These are phyloP conservation scores for Globisporangium mamillatum DNA, from an alignment of 352 stramenopile genomes.

Conservation along the genomic window DNA sequence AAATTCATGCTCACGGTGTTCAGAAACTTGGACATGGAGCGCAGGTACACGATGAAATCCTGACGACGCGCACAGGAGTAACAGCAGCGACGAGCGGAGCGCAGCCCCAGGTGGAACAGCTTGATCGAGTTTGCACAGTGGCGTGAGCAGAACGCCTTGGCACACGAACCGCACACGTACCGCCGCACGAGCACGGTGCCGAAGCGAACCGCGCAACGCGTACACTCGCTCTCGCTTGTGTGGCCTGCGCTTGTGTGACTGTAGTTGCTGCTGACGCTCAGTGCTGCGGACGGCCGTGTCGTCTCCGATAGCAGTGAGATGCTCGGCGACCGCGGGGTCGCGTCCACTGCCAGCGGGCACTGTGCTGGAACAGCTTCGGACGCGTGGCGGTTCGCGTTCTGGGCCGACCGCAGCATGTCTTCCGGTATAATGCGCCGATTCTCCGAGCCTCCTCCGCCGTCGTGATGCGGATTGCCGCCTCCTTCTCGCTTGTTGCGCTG, in stretches of 20 bases:
- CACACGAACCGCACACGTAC: constrained; percentile 61
- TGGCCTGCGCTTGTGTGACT: constrained; percentile 13
- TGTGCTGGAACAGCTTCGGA: not conserved
- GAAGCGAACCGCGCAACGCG: constrained; percentile 55
- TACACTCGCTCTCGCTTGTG: constrained; percentile 33
- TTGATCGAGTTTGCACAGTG: constrained; percentile 55
- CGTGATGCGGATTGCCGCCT: constrained; percentile 10
- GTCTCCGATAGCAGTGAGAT: not conserved
- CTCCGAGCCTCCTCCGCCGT: constrained; percentile 32
- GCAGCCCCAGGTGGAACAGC: constrained; percentile 40
- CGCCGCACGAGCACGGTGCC: constrained; percentile 39
- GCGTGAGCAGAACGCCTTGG: constrained; percentile 50
- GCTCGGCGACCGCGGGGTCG: not conserved
- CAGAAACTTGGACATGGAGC: constrained; percentile 32
- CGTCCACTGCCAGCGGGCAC: not conserved
- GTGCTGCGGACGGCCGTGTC: not conserved
- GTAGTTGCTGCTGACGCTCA: constrained; percentile 2
- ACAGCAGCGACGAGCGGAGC: constrained; percentile 42
- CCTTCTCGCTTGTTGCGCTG: constrained; percentile 24
- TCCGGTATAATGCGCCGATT: constrained; percentile 50
- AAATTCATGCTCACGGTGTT: constrained; percentile 29
- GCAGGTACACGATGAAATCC: constrained; percentile 54
- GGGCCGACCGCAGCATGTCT: constrained; percentile 33
- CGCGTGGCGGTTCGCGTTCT: not conserved
- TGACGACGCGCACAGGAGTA: constrained; percentile 48